Conservation (phyloP, 495 filamentous ascomycete species). For the Parathielavia hyrcaniae region DNA sequence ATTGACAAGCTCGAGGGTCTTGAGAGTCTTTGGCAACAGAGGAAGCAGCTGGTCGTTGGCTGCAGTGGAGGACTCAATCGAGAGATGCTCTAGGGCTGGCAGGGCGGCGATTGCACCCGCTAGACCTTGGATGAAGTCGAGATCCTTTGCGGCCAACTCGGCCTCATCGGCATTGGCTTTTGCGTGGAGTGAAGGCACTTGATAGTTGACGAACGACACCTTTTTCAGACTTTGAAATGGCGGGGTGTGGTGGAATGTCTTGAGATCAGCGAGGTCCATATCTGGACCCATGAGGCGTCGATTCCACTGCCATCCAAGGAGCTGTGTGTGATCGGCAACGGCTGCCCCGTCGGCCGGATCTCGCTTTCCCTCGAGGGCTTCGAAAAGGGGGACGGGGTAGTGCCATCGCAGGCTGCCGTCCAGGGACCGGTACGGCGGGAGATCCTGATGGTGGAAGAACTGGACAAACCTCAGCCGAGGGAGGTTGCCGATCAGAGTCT, state of each 20-base stretch:
- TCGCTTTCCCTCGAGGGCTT: conserved; percentile 38
- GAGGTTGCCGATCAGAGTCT: conserved; percentile 36
- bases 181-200: conserved; percentile 39
- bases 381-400: conserved; percentile 56
- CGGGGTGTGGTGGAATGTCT: conserved; percentile 51
- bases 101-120: conserved; percentile 54
- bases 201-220: conserved; percentile 60
- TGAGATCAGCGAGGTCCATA: conserved; percentile 41
- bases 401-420: conserved; percentile 51
- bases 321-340: conserved; percentile 25
- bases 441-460: conserved; percentile 49
- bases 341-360: background rate
- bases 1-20: conserved; percentile 63
- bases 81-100: conserved; percentile 54
- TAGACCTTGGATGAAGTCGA: conserved; percentile 43
- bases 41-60: conserved; percentile 54
- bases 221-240: conserved; percentile 55
- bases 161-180: conserved; percentile 23
- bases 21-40: conserved; percentile 56
- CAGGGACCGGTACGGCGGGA: conserved; percentile 49
- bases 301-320: conserved; percentile 77
- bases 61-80: conserved; percentile 62
- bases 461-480: conserved; percentile 50
- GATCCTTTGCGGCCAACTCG: conserved; percentile 30
- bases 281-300: conserved; percentile 51